These are phyloP conservation scores for Phytophthora pini DNA, from an alignment of 352 stramenopile species.

Conservation along the genomic window DNA sequence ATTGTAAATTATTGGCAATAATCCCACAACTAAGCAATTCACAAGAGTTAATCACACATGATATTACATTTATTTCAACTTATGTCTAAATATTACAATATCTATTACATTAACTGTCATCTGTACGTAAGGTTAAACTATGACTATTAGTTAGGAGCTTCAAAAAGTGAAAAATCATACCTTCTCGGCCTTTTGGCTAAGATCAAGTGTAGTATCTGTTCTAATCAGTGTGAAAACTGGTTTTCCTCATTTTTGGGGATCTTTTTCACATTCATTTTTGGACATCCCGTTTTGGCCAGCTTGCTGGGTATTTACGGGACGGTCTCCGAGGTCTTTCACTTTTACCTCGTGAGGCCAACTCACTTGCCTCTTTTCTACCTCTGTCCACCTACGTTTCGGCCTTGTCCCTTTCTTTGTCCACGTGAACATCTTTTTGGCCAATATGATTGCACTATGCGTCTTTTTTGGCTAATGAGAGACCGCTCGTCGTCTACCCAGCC, in stretches of 20 bases:
- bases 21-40: no score
- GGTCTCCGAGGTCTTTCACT: conserved; percentile 8
- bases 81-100: no score
- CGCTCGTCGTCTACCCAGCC: conserved; percentile 11
- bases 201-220: conserved; percentile 81
- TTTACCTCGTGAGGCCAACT: conserved; percentile 7
- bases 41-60: no score
- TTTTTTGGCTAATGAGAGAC: conserved; percentile 12
- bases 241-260: conserved; percentile 60
- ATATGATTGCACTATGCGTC: neutral
- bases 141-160: no score
- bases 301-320: conserved; percentile 10
- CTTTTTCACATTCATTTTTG: conserved; percentile 92
- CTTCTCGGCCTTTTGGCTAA: conserved; percentile 84
- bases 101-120: no score
- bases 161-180: conserved; percentile 40
- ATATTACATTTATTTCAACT: no score
- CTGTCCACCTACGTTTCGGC: neutral
- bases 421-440: neutral
- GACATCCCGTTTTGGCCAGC: conserved; percentile 7
- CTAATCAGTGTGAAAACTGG: conserved; percentile 94
- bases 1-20: no score
- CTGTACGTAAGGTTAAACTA: neutral
- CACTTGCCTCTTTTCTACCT: neutral
- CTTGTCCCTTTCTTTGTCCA: neutral